Evolutionary conservation across 2,329 filamentous ascomycete genomes (phyloP), one percentile per base, ranked within the genome.

Genomic region (Epichloe sibirici): DNA sequence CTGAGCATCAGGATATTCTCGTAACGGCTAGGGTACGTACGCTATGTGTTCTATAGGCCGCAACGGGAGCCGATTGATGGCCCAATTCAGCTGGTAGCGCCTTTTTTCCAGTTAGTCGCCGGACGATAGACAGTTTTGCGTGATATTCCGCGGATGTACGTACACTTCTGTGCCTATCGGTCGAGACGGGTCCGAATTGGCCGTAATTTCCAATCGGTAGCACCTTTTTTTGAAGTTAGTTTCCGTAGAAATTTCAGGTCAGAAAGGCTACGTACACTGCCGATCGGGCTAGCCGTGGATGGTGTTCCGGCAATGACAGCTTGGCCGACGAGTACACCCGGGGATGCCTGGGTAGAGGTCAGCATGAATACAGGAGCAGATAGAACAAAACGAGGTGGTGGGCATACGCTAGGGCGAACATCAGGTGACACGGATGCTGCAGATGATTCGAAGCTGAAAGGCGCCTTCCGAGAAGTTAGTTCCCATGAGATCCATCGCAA

Each of bases 151-250:
- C 34, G 48, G 23, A 39, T 40, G 13, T 11, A 49, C 49, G 40
- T 49, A 48, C 48, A 39, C 15, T 51, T 49, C 21, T 12, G 34
- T 37, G 39, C 46, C 45, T 25, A 21, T 31, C 21, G 23, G 5
- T 4, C 15, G 49, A 48, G 25, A 28, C 17, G 21, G 23, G 8
- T 12, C 38, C 17, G n/a, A 5, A 28, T 23, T 35, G 35, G n/a
- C 31, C 47, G 25, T 44, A 9, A 28, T 12, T 21, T 38, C n/a
- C 51, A 40, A 31, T 45, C 37, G 45, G 15, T 45, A 17, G 23
- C 45, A 39, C 56, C 59, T 60, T 57, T 60, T 57, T 48, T 46
- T 39, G 8, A 50, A 53, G 58, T 59, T 55, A 61, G 56, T 55
- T 39, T 44, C 40, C 31, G 49, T 39, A n/a, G 12, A 12, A 3